Percentiles rank a stretch among this genome's conserved stretches.
Conservation (phyloP, 352 stramenopile species). For the Pythium plurisporium region DNA sequence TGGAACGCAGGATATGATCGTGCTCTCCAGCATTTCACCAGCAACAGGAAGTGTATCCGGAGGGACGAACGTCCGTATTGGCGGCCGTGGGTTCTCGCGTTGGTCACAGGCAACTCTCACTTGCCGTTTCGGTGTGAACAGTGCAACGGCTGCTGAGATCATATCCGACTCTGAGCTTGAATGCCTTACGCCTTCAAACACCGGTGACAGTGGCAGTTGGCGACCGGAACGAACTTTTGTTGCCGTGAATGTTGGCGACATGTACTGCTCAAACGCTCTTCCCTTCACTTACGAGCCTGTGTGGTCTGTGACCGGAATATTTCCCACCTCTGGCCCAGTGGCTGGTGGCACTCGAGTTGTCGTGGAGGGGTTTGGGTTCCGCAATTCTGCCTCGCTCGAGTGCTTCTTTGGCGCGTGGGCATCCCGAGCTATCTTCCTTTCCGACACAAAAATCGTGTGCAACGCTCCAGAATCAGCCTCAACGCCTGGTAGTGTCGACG, state of each 20-base stretch:
- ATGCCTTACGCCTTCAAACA: constrained; percentile 38
- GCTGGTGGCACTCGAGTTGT: constrained; percentile 32
- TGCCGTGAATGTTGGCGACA: constrained; percentile 48
- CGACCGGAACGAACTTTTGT: constrained; percentile 31
- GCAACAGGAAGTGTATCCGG: constrained; percentile 27
- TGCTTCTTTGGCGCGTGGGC: constrained; percentile 16
- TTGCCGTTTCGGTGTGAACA: constrained; percentile 55
- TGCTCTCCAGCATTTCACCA: constrained; percentile 23
- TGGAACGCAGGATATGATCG: constrained; percentile 18
- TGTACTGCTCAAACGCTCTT: constrained; percentile 60
- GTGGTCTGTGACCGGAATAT: constrained; percentile 30
- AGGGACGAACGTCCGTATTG: constrained; percentile 38
- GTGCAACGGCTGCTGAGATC: constrained; percentile 25
- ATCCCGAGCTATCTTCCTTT: constrained; percentile 5
- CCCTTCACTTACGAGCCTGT: constrained; percentile 40
- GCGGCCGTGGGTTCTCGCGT: constrained; percentile 37
- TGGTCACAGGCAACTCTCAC: constrained; percentile 25
- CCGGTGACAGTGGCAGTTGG: constrained; percentile 11
- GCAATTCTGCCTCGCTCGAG: constrained; percentile 6
- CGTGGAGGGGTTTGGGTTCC: constrained; percentile 23
- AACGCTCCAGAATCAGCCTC: neutral
- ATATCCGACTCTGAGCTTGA: constrained; percentile 34
- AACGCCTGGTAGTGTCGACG: constrained; percentile 15
- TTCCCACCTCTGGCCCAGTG: constrained; percentile 25
- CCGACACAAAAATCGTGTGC: constrained; percentile 4